Evolutionary conservation across 352 stramenopile genomes (phyloP), one percentile per base, ranked within the genome.

Genomic region (Globisporangium nagaii): DNA sequence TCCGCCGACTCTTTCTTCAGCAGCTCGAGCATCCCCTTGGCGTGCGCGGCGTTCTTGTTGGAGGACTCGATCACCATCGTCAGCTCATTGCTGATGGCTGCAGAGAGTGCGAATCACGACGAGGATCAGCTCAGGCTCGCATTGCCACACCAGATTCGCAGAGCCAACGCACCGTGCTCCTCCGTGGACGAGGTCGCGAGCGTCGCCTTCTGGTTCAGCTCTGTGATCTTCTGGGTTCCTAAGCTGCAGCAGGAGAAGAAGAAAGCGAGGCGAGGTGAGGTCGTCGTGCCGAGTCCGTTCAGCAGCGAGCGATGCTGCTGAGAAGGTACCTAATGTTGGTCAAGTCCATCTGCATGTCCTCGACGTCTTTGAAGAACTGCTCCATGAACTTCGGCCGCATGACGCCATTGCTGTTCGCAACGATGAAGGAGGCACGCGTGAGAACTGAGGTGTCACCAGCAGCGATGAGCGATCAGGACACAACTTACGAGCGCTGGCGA

Each of bases 1-100:
- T 97, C 94, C 20, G 76, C 67, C 11, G 94, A 98, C 65, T 98
- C 95, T 62, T 98, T 95, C 63, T 98, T 98, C 34, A 99, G 78
- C 22, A 71, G 62, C 63, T 95, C 80, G 2, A 92, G 68, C 52
- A 91, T 59, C 2, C 64, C 77, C 58, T 98, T 98, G 27, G 90
- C 92, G 49, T 85, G 69, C 39, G 95, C 88, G 4, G 93, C 94
- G 34, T 80, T 65, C 62, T 95, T 93, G 67, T 98, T 99, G 4
- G 92, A 96, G 15, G 70, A 68, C 53, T 97, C 83, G 40, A 99
- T 93, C 22, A 98, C 72, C 9, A 90, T 71, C 24, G 75, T 76
- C 4, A 98, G 80, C 55, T 98, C 87, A n/a, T 90, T 79, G 56
- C 84, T 97, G 28, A 97, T 80, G 25, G 88, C 79, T 86, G 62